Evolutionary conservation across 352 stramenopile species (phyloP), one percentile per base, ranked within the genome.

Genomic region (Phytophthora fragariae): DNA sequence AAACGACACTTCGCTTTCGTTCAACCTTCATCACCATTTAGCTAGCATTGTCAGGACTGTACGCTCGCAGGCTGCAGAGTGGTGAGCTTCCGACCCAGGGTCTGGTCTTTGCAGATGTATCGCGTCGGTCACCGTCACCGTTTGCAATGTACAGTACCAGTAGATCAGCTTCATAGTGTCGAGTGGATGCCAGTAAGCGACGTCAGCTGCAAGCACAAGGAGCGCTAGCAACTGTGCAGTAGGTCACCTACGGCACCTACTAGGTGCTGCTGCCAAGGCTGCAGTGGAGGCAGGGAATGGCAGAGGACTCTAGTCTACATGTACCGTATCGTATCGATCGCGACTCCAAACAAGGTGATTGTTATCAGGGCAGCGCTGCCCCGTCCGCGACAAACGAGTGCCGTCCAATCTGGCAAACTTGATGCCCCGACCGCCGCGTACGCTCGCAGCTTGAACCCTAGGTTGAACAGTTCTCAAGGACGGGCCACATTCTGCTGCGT

Each of bases 371-470:
- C 33, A 12, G 33, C 35, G 10, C 21, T 39, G 62, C 14, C 65
- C 57, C 65, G 57, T 72, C 65, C 56, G 47, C 65, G 57, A 61
- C 57, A 37, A 39, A 14, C 35, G 21, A 56, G 10, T 54, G 21
- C 64, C 62, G 39, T 62, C 62, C 65, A 72, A 66, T 66, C 65
- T 62, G 21, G 37, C 21, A 61, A 50, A 44, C 49, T 44, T 68
- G 59, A 73, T 68, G 66, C 8, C 60, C 54, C 50, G 57, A 50
- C 57, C 65, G 50, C 65, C 50, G 57, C 53, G 66, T 73, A 68
- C 66, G 66, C 66, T 73, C 66, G 66, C 66, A 73, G 49, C 67
- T 68, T 68, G 66, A 68, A 54, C 52, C 67, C 59, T 57, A 21
- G 41, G 57, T 72, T 72, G 57, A 72, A 67, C 65, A 62, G 24